phyloP scores from a whole-genome alignment of 805 yeast species.

The Yamadazyma ubonensis region DNA sequence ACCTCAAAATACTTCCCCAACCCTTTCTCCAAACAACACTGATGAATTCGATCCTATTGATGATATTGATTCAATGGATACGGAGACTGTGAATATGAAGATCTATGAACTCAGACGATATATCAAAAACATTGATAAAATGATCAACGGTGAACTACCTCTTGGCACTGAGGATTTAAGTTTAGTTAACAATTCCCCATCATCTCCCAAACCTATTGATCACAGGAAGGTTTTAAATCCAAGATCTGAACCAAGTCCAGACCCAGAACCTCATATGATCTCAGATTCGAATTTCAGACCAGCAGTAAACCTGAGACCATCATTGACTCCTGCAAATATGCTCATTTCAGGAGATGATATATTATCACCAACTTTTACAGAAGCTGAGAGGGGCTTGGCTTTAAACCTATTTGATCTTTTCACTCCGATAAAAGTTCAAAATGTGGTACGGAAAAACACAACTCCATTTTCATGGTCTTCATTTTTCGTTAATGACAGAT shows the following conservation, averaged over 20 bases:
- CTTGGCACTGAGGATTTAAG: not conserved
- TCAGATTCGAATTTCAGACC: not conserved
- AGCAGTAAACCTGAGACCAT: not conserved
- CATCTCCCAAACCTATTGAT: not conserved
- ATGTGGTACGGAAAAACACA: conserved; percentile 8
- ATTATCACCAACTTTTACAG: not conserved
- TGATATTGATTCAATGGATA: not conserved
- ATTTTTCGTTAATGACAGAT: conserved; percentile 9
- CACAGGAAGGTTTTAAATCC: too few relatives aligned
- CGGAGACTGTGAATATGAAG: not conserved
- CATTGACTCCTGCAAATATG: not conserved
- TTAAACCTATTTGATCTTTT: conserved; percentile 9
- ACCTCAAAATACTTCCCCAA: not conserved
- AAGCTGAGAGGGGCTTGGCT: not conserved
- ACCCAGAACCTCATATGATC: too few relatives aligned
- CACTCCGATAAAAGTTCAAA: conserved; percentile 7
- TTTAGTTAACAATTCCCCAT: not conserved
- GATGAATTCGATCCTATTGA: too few relatives aligned
- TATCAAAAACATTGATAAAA: not conserved
- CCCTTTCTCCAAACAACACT: too few relatives aligned
- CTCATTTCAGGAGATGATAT: not conserved
- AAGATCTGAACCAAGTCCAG: too few relatives aligned
- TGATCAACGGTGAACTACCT: not conserved
- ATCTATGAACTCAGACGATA: not conserved
- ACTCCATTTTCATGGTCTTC: conserved; percentile 14